Percentiles rank a stretch among this genome's conserved stretches.
These are phyloP conservation scores for Aquilaria yunnanensis DNA, from an alignment of 345 rosid genomes.

Conservation along the genomic window DNA sequence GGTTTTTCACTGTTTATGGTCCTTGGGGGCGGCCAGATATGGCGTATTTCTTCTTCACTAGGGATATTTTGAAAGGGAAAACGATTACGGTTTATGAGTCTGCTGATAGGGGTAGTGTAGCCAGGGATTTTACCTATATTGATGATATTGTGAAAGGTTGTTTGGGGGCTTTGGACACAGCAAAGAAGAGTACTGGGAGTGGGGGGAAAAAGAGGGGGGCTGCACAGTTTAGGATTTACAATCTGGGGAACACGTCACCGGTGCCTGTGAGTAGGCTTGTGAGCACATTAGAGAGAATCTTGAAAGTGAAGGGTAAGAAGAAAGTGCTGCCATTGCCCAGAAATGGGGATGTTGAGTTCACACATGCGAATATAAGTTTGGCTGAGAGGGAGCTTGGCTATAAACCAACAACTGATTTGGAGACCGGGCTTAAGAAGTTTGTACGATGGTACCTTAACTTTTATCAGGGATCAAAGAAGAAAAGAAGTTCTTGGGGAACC, in stretches of 20 bases:
- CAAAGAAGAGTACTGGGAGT: conserved; percentile 64
- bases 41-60: conserved; percentile 72
- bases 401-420: conserved; percentile 53
- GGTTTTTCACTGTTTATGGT: conserved; percentile 69
- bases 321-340: conserved; percentile 52
- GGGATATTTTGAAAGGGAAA: conserved; percentile 47
- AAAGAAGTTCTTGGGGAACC: conserved; percentile 30
- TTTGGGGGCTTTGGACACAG: conserved; percentile 54
- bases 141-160: conserved; percentile 71
- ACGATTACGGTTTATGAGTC: conserved; percentile 39
- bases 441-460: conserved; percentile 61
- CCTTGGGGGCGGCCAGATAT: conserved; percentile 77
- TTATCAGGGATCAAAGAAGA: conserved; percentile 39
- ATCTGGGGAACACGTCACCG: conserved; percentile 61
- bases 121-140: conserved; percentile 65
- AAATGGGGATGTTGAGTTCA: conserved; percentile 69
- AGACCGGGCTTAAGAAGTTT: conserved; percentile 63
- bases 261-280: conserved; percentile 53
- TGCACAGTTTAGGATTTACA: conserved; percentile 49
- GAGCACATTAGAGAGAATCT: conserved; percentile 50
- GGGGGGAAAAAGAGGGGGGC: conserved; percentile 61
- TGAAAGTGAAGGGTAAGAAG: conserved; percentile 56
- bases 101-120: conserved; percentile 49
- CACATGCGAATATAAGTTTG: conserved; percentile 53
- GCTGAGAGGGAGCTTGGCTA: conserved; percentile 52